Percentiles rank a stretch among this genome's conserved stretches.
phyloP scores from a whole-genome alignment of 208 protist genomes.

The Trypanosomatidae sp. region DNA sequence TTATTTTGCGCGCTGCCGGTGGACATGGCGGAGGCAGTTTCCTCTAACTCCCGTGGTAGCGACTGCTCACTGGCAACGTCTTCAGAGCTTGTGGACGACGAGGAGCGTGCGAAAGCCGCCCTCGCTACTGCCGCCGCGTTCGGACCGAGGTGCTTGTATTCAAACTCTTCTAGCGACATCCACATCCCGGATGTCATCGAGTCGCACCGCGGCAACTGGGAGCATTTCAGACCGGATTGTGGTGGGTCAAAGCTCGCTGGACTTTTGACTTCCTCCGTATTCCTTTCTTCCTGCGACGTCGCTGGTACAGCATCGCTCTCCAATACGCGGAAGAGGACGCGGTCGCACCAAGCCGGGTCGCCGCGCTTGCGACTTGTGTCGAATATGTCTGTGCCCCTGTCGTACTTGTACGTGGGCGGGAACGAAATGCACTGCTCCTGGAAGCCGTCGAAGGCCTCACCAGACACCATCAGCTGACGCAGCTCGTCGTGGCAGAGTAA shows the following conservation, averaged over 20 bases:
- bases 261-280: neutral
- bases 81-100: conserved; percentile 12
- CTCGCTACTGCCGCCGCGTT: neutral
- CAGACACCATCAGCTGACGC: conserved; percentile 70
- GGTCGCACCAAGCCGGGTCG: conserved; percentile 90
- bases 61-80: neutral
- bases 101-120: neutral
- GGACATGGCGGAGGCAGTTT: conserved; percentile 7
- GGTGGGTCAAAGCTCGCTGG: neutral
- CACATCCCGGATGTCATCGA: neutral
- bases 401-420: conserved; percentile 93
- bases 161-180: conserved; percentile 10
- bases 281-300: neutral
- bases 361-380: conserved; percentile 80
- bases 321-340: conserved; percentile 80
- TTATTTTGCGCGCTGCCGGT: conserved; percentile 10
- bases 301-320: neutral
- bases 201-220: neutral
- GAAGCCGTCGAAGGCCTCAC: conserved; percentile 86
- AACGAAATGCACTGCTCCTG: conserved; percentile 88
- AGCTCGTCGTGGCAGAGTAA: conserved; percentile 84
- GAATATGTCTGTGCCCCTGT: conserved; percentile 67
- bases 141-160: neutral
- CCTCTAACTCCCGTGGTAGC: neutral
- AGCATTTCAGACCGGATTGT: neutral